Conservation (phyloP, 2,329 filamentous ascomycete genomes). For the Apiospora pterosperma region DNA sequence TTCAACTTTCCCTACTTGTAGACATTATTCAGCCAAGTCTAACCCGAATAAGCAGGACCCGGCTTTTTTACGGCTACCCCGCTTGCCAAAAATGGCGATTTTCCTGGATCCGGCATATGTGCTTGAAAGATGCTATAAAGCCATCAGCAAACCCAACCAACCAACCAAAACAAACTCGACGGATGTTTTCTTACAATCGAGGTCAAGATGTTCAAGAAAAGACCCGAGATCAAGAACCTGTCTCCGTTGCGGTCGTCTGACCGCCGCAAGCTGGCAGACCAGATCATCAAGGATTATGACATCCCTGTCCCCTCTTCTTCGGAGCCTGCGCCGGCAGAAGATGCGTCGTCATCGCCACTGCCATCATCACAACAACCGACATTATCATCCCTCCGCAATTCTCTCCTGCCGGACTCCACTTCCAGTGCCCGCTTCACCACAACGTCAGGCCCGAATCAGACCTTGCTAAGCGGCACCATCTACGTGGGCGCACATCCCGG, state of each 20-base stretch:
- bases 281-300: conserved; percentile 61
- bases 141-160: neutral
- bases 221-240: conserved; percentile 65
- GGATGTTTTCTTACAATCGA: neutral
- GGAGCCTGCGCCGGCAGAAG: conserved; percentile 20
- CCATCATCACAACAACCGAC: neutral
- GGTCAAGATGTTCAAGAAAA: conserved; percentile 59
- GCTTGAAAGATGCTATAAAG: neutral
- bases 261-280: conserved; percentile 62
- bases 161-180: neutral
- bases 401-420: conserved; percentile 60
- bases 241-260: conserved; percentile 65
- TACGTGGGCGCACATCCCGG: conserved; percentile 59
- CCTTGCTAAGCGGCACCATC: conserved; percentile 58
- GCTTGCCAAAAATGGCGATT: neutral
- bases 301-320: conserved; percentile 27
- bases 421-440: conserved; percentile 63
- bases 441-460: conserved; percentile 58
- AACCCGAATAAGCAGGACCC: neutral
- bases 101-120: neutral
- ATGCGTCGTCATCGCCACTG: conserved; percentile 13
- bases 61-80: neutral
- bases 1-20: neutral
- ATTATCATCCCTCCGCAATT: conserved; percentile 38
- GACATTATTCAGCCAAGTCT: neutral